These are phyloP conservation scores for Apiospora hydei DNA, from an alignment of 2,329 filamentous ascomycete species.

Conservation along the genomic window DNA sequence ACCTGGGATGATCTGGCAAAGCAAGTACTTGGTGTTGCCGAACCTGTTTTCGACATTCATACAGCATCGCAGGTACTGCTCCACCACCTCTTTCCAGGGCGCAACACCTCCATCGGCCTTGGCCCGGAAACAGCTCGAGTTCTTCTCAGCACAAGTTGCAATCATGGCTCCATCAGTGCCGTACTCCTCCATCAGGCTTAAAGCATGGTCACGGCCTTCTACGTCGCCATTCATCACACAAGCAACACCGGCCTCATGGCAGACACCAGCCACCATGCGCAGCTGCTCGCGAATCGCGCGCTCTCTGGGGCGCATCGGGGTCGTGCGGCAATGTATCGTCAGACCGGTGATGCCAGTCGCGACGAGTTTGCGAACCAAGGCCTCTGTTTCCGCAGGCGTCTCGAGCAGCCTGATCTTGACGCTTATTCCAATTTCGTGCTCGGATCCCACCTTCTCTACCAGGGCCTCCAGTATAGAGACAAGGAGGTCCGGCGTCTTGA, in stretches of 20 bases:
- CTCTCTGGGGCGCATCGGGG: slow-evolving; percentile 92
- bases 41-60: slow-evolving; percentile 85
- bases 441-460: slow-evolving; percentile 77
- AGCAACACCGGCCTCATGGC: slow-evolving; percentile 84
- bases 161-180: slow-evolving; percentile 98
- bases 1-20: slow-evolving; percentile 85
- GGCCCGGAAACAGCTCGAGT: slow-evolving; percentile 84
- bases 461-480: slow-evolving; percentile 84
- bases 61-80: slow-evolving; percentile 74
- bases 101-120: slow-evolving; percentile 73
- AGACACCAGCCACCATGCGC: slow-evolving; percentile 81
- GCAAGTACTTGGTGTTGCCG: slow-evolving; percentile 91
- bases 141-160: slow-evolving; percentile 88
- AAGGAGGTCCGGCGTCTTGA: slow-evolving; percentile 84
- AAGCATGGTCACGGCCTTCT: slow-evolving; percentile 73
- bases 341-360: slow-evolving; percentile 90
- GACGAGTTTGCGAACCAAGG: slow-evolving; percentile 79
- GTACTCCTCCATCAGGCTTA: slow-evolving; percentile 76
- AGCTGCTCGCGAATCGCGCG: slow-evolving; percentile 86
- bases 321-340: slow-evolving; percentile 94
- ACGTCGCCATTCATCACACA: slow-evolving; percentile 98
- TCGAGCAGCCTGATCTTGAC: slow-evolving; percentile 95
- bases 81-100: slow-evolving; percentile 79
- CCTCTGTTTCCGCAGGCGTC: slow-evolving; percentile 76
- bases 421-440: slow-evolving; percentile 89